Evolutionary conservation across 495 filamentous ascomycete genomes (phyloP).

Genomic region (Penicillium flavigenum): DNA sequence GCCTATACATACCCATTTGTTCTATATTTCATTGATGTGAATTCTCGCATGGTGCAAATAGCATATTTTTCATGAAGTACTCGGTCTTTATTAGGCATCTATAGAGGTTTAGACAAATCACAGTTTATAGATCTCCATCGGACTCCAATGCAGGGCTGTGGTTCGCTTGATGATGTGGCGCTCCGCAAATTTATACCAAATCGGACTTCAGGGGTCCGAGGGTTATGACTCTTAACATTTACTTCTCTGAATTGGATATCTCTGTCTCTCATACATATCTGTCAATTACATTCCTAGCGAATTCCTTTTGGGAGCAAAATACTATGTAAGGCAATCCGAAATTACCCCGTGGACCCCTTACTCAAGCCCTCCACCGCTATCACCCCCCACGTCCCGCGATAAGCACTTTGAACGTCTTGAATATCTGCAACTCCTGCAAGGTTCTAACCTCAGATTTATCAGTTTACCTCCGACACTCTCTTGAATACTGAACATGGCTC

Average conservation of each 20-base stretch:
- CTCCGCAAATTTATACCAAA: conserved; percentile 6
- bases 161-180: conserved; percentile 17
- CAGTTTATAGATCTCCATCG: conserved; percentile 6
- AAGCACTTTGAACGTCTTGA: conserved; percentile 19
- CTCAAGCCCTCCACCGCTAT: conserved; percentile 12
- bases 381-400: conserved; percentile 26
- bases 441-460: conserved; percentile 1
- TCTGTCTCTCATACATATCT: neutral
- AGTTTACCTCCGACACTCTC: neutral
- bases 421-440: conserved; percentile 5
- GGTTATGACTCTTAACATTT: conserved; percentile 18
- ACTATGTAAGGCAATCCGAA: neutral
- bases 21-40: conserved; percentile 5
- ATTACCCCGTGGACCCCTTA: neutral
- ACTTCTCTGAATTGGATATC: neutral
- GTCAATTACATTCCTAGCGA: neutral
- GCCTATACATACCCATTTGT: conserved; percentile 25
- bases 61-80: neutral
- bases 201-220: conserved; percentile 21
- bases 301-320: neutral
- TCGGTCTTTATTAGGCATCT: neutral
- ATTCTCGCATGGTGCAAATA: neutral
- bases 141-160: conserved; percentile 12
- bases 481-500: conserved; percentile 31
- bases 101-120: conserved; percentile 17